Evolutionary conservation across 306 rosid species (phyloP).

Genomic region (Myrica gale): DNA sequence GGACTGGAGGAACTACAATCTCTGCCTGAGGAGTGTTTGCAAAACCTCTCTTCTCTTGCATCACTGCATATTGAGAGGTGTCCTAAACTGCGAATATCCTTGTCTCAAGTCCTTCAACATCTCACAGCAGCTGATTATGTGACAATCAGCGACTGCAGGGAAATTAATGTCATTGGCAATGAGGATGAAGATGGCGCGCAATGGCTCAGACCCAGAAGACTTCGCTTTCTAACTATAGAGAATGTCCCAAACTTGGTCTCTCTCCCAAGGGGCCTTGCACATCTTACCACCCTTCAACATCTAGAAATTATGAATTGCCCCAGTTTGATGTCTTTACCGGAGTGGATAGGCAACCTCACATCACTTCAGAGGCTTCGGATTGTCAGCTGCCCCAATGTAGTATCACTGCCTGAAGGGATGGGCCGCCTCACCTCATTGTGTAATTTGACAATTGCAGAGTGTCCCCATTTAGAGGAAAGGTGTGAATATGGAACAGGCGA

Average conservation of each 20-base stretch:
- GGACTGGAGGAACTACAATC: not conserved
- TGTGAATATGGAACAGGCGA: not conserved
- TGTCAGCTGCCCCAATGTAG: not conserved
- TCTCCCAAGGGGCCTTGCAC: not conserved
- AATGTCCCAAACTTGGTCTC: constrained; percentile 7
- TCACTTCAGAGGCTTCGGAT: too few relatives aligned
- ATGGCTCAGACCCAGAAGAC: not conserved
- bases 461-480: constrained; percentile 8
- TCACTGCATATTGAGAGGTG: not conserved
- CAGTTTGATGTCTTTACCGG: not conserved
- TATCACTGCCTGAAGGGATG: constrained; percentile 16
- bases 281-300: too few relatives aligned
- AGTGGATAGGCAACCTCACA: not conserved
- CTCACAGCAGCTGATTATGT: not conserved
- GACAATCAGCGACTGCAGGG: not conserved
- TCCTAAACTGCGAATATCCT: not conserved
- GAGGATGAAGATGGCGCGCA: not conserved
- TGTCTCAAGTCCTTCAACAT: not conserved
- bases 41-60: not conserved
- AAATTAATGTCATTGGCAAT: fast-evolving
- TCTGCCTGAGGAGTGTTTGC: not conserved
- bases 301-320: too few relatives aligned
- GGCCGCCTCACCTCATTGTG: not conserved
- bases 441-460: not conserved
- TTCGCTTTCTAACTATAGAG: not conserved